Base-by-base conservation (phyloP, 257 asterid species). In the Nicotiana tomentosiformis region DNA sequence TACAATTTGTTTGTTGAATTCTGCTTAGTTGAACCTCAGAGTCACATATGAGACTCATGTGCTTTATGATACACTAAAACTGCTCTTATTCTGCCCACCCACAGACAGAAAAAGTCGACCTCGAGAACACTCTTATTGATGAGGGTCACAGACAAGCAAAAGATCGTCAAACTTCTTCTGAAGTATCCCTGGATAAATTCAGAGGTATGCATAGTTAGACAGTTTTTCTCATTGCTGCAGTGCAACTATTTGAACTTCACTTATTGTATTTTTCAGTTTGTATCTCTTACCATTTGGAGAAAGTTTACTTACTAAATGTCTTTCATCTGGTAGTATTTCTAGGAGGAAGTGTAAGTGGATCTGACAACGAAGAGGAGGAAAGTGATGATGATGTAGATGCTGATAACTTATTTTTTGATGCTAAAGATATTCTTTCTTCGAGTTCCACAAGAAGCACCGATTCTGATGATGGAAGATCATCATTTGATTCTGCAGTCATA, bases 101-200 rank as follows among this genome's bases (percentile, higher is more conserved):
- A 14, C 66, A 84, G 86, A 53, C 86, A 56, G 86, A 84, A 56
- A 84, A 84, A 84, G 86, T 84, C 10, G 86, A 84, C 69, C 83
- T 84, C 30, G 86, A 84, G 80, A 77, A 84, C 74, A 84, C 86
- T 23, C 83, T 84, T 30, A 81, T 84, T 67, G 86, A 78, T 58
- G 86, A 84, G 86, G 65, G 83, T 29, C 83, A 84, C 32, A 79
- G 81, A 67, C 83, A 68, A 51, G 86, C 77, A 79, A 66, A 70
- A 23, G 43, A 32, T 79, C 35, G 37, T 23, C 69, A 78, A 70
- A n/a, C 74, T 57, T 68, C 79, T 57, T 53, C 72, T 58, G 53
- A 26, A 70, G 35, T 30, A n/a, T 57, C 39, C 20, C 77, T 53
- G 10, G 86, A 78, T 32, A 84, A 79, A 79, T 65, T 46, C 37